Evolutionary conservation across 768 basidiomycete species (phyloP).

Genomic region (Lyophyllum atratum): DNA sequence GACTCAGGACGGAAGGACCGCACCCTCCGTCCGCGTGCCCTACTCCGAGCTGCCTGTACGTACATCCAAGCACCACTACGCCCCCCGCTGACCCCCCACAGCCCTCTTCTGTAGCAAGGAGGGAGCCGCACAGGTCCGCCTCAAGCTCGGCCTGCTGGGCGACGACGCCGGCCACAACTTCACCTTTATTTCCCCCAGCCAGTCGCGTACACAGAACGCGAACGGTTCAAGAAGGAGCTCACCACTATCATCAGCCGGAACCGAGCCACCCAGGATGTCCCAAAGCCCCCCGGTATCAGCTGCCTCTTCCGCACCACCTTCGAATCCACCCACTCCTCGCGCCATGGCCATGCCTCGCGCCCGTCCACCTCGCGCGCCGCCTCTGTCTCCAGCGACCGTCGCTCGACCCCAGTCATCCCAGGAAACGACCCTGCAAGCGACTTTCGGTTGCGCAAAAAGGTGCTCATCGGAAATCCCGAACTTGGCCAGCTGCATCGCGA

Average conservation of each 20-base stretch:
- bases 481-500: constrained; percentile 83
- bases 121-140: constrained; percentile 73
- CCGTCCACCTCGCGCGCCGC: constrained; percentile 59
- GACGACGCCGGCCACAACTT: constrained; percentile 83
- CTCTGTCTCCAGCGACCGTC: constrained; percentile 57
- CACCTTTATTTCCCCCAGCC: constrained; percentile 73
- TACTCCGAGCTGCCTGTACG: constrained; percentile 65
- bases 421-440: constrained; percentile 65
- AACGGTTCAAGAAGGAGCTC: constrained; percentile 80
- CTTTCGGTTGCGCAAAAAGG: constrained; percentile 75
- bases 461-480: constrained; percentile 77
- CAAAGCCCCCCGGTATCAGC: constrained; percentile 28
- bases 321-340: constrained; percentile 35
- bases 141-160: constrained; percentile 70
- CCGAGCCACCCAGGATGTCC: constrained; percentile 42
- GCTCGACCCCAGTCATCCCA: constrained; percentile 56
- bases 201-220: constrained; percentile 69
- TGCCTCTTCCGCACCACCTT: constrained; percentile 16
- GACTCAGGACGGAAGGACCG: constrained; percentile 72
- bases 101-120: constrained; percentile 88
- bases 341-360: constrained; percentile 36
- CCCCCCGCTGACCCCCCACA: constrained; percentile 29
- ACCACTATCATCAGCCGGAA: constrained; percentile 78
- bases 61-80: constrained; percentile 20
- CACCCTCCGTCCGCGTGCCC: constrained; percentile 63